Percentiles rank a stretch among this genome's conserved stretches.
Conservation (phyloP, 2,329 filamentous ascomycete species). For the Colletotrichum lentis region DNA sequence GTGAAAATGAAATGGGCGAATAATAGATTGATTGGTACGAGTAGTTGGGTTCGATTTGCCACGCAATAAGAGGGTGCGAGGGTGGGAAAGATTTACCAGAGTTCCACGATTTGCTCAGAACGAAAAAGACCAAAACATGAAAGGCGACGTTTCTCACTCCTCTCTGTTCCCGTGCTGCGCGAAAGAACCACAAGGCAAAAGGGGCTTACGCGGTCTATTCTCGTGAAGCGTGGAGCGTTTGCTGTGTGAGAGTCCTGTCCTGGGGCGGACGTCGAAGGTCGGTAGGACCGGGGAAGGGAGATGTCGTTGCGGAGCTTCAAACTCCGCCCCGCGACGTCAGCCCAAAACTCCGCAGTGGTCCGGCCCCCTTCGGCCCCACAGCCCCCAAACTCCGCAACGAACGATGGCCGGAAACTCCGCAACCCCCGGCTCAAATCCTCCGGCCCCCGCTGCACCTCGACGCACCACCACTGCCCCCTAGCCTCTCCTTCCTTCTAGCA, state of each 20-base stretch:
- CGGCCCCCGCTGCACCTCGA: not conserved
- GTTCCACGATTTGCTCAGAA: not conserved
- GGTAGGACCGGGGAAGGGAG: constrained; percentile 7
- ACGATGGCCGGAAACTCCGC: constrained; percentile 6
- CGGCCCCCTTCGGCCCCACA: constrained; percentile 25
- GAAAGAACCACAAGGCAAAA: not conserved
- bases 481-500: not conserved
- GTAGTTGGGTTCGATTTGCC: not conserved
- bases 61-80: not conserved
- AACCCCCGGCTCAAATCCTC: not conserved
- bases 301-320: constrained; percentile 22
- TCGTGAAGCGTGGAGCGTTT: not conserved
- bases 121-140: no score
- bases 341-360: constrained; percentile 26
- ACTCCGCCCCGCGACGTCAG: constrained; percentile 26
- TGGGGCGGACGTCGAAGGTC: not conserved
- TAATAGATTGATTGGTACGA: not conserved
- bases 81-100: not conserved
- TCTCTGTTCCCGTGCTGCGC: not conserved
- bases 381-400: constrained; percentile 23
- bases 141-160: not conserved
- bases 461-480: no score
- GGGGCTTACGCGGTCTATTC: constrained; percentile 3
- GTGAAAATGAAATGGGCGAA: not conserved
- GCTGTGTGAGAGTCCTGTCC: not conserved